A percentile compares a stretch with the other conserved stretches of the same genome.
Evolutionary conservation across 2,329 filamentous ascomycete species (phyloP).

Genomic region (Talaromyces sp.): DNA sequence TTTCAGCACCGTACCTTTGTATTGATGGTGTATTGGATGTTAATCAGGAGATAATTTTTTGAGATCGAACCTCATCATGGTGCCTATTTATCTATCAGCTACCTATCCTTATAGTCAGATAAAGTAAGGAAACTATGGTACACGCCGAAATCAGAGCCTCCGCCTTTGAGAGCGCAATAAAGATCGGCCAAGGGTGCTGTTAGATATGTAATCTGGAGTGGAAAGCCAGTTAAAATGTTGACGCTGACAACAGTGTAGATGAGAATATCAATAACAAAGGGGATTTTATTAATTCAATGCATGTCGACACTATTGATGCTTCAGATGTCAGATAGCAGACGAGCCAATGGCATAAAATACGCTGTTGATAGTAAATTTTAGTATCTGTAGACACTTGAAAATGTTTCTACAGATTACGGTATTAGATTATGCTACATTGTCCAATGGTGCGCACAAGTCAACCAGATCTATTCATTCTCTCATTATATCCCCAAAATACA

Average conservation of each 20-base stretch:
- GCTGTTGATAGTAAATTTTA: no score
- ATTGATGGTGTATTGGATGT: constrained; percentile 1
- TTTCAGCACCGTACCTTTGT: neutral
- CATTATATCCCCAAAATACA: neutral
- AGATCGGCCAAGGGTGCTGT: neutral
- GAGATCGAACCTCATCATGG: neutral
- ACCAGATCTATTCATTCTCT: neutral
- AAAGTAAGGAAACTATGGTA: neutral
- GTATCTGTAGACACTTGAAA: no score
- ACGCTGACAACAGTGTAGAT: no score
- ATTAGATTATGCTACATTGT: neutral
- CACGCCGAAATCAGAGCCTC: neutral
- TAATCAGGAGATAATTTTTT: constrained; percentile 1
- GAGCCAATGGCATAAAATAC: no score
- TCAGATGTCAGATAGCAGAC: no score
- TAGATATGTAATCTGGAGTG: no score
- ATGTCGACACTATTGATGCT: no score
- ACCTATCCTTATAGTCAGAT: neutral
- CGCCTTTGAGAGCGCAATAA: neutral
- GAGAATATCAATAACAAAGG: no score
- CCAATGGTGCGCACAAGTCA: no score
- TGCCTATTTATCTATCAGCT: neutral
- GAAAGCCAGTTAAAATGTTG: no score
- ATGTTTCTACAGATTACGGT: neutral
- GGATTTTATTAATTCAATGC: no score